Evolutionary conservation across 129 eudicot species (phyloP), one percentile per base, ranked within the genome.

Genomic region (Calendula officinalis): DNA sequence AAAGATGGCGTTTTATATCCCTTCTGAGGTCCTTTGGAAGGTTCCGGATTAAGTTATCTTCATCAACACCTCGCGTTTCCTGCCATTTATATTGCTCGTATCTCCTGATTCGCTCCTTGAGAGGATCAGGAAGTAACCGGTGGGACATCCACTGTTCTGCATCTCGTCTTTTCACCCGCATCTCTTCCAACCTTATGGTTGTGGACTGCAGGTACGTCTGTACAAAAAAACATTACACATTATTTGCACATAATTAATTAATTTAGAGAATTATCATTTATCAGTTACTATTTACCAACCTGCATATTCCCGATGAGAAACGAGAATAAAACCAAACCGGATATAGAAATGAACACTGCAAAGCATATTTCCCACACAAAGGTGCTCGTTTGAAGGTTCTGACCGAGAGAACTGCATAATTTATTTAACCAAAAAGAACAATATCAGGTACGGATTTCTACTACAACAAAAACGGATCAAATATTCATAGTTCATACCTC

Each of bases 101-200:
- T 32, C 97, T 80, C 75, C 97, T 86, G 77, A 94, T 89, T 61
- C 99, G 86, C 57, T 89, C 99, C 79, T 84, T 83, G 33, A 94
- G 75, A 70, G 68, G 64, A 16, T 80, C 83, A 0, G 99, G 99
- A 70, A 94, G 95, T 56, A 88, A 72, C 10, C 99, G 95, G 53
- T 94, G 99, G 38, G 95, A 77, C 99, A 94, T 94, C 99, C 99
- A 94, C 72, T 94, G 97, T 65, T 94, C 97, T 8, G 99, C 88
- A 37, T 94, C 99, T 56, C 95, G 89, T 71, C 91, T 82, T 80
- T 94, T 94, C 60, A 94, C 91, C 75, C 99, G 76, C 99, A 88
- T 88, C 79, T 94, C 99, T 80, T 94, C 99, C 63, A 94, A 71
- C 54, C 99, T 73, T 75, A 71, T 78, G 5, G 99, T 85, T 51